Percentiles rank a stretch among this genome's conserved stretches.
Evolutionary conservation across 2,329 filamentous ascomycete genomes (phyloP).

Genomic region (Penicillium sp.): DNA sequence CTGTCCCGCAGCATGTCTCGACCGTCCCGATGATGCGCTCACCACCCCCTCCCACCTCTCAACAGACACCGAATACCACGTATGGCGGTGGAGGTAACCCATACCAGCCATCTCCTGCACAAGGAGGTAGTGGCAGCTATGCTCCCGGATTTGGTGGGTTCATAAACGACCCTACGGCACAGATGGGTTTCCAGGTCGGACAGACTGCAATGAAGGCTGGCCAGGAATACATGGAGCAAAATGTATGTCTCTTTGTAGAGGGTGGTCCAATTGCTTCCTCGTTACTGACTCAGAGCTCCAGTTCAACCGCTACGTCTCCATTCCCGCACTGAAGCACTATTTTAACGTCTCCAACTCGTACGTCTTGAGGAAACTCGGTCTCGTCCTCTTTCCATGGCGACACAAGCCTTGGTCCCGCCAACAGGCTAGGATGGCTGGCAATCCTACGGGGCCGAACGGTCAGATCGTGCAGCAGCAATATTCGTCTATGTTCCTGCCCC

Average conservation of each 20-base stretch:
- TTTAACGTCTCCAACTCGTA: slow-evolving; percentile 99
- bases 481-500: slow-evolving; percentile 73
- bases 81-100: slow-evolving; percentile 51
- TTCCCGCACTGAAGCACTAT: slow-evolving; percentile 94
- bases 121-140: slow-evolving; percentile 47
- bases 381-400: slow-evolving; percentile 96
- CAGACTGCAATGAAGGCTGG: slow-evolving; percentile 89
- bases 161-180: slow-evolving; percentile 92
- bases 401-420: slow-evolving; percentile 97
- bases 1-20: slow-evolving; percentile 96
- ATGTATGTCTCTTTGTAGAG: slow-evolving; percentile 61
- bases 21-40: slow-evolving; percentile 96
- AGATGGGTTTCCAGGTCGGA: slow-evolving; percentile 92
- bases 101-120: slow-evolving; percentile 51
- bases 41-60: slow-evolving; percentile 76
- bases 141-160: slow-evolving; percentile 79
- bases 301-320: slow-evolving; percentile 84
- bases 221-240: slow-evolving; percentile 93
- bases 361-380: slow-evolving; percentile 86
- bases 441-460: slow-evolving; percentile 55
- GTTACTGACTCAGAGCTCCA: slow-evolving; percentile 36
- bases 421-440: slow-evolving; percentile 61
- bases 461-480: slow-evolving; percentile 63
- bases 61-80: slow-evolving; percentile 63
- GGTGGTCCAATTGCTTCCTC: neutral